Evolutionary conservation across 23 red algal genomes (phyloP), one percentile per base, ranked within the genome.

Genomic region (Gracilaria gracilis): DNA sequence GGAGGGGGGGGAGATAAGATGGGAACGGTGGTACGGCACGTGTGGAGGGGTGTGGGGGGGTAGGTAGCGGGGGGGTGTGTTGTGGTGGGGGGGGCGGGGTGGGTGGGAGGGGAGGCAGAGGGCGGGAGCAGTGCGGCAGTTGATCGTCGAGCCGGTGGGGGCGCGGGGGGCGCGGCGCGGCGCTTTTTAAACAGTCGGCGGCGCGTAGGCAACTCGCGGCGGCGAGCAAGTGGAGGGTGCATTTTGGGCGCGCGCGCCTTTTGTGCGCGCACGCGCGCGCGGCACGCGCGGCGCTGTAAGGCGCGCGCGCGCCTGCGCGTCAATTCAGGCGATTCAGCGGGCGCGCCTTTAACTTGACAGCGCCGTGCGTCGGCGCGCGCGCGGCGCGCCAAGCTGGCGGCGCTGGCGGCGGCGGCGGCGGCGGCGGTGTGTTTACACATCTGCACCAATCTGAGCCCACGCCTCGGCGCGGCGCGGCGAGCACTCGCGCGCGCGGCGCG

Each of bases 101-200:
- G 65, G 28, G 35, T 9, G 35, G 65, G 31, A 25, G 28, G 28
- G 12, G 24, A 35, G 65, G 65, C 5, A 25, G 12, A 25, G 28
- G 25, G 65, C 14, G 65, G 23, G 51, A 15, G 51, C 1, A 55
- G 51, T 6, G 51, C 51, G 62, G 25, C 62, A 20, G 51, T 55
- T 15, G 51, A 55, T 55, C 51, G 51, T 55, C 14, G 14, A 55
- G 51, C 51, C 9, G 9, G 51, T 4, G 9, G 51, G 62, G 5
- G 33, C 28, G 62, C 28, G 62, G 9, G 6, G 62, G n/a, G 28
- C n/a, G 59, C 8, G 59, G n/a, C n/a, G n/a, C 58, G 33, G 62
- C 62, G 62, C 28, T 67, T 67, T 67, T 67, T 67, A 67, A 67
- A 35, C 28, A 67, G 51, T 55, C 17, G 51, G 59, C 59, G 54